phyloP scores from a whole-genome alignment of 192 early-diverging fungal species.

The Backusella psychrophila region DNA sequence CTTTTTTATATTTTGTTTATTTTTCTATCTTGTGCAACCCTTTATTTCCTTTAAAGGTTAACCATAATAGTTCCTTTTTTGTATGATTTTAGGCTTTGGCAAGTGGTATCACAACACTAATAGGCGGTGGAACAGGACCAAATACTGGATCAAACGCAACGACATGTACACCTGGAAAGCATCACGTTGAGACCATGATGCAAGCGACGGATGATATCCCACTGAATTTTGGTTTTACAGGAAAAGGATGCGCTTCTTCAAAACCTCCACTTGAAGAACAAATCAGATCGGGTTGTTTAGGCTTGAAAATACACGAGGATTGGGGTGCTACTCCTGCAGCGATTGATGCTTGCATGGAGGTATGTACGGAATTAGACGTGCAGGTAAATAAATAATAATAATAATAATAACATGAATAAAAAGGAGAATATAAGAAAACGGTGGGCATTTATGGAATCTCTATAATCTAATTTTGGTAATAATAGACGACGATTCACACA shows the following conservation, averaged over 20 bases:
- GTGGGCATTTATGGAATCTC: neutral
- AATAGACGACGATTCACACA: slow-evolving; percentile 85
- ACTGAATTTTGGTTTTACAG: slow-evolving; percentile 89
- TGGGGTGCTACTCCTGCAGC: slow-evolving; percentile 93
- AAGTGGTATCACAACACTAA: slow-evolving; percentile 77
- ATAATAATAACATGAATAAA: neutral
- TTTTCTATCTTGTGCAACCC: slow-evolving; percentile 3
- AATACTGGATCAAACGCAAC: slow-evolving; percentile 95
- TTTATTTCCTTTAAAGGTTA: neutral
- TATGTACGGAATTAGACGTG: slow-evolving; percentile 85
- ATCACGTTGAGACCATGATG: slow-evolving; percentile 87
- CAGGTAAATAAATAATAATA: slow-evolving; percentile 42
- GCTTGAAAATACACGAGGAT: slow-evolving; percentile 92
- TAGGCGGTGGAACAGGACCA: slow-evolving; percentile 91
- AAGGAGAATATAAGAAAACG: neutral
- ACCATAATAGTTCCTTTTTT: neutral
- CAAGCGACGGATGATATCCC: slow-evolving; percentile 85
- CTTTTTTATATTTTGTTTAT: slow-evolving; percentile 4
- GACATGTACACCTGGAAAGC: slow-evolving; percentile 86
- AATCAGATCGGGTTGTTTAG: slow-evolving; percentile 79
- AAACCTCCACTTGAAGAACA: slow-evolving; percentile 74
- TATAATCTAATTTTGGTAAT: neutral
- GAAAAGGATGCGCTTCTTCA: slow-evolving; percentile 84
- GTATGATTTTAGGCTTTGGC: slow-evolving; percentile 55
- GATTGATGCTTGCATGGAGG: slow-evolving; percentile 82